Evolutionary conservation across 192 early-diverging fungal genomes (phyloP).

Genomic region (Coemansia sp.): DNA sequence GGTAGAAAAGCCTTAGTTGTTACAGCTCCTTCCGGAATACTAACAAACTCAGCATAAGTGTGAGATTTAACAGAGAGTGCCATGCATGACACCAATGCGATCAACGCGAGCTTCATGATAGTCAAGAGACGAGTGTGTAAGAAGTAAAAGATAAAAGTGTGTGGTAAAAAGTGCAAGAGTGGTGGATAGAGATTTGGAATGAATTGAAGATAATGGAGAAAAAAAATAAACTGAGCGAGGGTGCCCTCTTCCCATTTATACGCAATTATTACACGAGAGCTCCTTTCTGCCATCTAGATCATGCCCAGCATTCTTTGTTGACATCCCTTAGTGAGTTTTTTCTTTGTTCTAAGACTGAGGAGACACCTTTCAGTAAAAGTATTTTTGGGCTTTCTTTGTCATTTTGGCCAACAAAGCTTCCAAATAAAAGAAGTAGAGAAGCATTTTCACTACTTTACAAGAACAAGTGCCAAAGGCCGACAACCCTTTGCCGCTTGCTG

Average conservation of each 20-base stretch:
- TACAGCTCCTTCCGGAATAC: not conserved
- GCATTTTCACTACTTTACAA: not conserved
- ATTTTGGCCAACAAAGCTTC: not conserved
- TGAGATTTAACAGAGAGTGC: not conserved
- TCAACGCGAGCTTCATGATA: conserved; percentile 4
- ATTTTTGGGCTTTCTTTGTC: not conserved
- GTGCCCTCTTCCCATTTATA: not conserved
- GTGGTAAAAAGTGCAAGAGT: not conserved
- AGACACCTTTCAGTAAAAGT: not conserved
- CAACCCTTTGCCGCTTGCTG: not conserved
- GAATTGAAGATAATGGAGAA: not conserved
- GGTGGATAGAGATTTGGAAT: not conserved
- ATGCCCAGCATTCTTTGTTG: not conserved
- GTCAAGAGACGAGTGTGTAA: not conserved
- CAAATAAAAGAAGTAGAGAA: not conserved
- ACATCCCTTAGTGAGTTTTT: not conserved
- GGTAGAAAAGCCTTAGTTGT: not conserved
- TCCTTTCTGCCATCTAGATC: not conserved
- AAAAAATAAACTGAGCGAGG: not conserved
- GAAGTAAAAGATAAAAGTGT: not conserved
- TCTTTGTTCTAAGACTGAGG: not conserved
- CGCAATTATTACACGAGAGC: not conserved
- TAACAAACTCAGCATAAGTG: not conserved
- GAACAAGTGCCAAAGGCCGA: not conserved
- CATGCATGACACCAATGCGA: not conserved